phyloP scores from a whole-genome alignment of 495 filamentous ascomycete genomes.

The Aspergillus wentii region DNA sequence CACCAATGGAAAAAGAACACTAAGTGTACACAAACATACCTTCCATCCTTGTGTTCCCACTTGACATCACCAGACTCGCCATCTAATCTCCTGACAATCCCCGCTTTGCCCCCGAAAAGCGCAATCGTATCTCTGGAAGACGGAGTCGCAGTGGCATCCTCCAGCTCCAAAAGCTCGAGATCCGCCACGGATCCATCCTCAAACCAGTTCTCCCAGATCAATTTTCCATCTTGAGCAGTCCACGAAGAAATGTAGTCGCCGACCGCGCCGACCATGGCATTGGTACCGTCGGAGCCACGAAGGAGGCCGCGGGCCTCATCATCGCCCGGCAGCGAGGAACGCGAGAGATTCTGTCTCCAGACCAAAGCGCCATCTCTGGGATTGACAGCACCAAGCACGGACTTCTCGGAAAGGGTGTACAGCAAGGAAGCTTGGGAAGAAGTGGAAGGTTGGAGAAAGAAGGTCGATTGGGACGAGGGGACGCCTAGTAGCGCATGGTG shows the following conservation, averaged over 20 bases:
- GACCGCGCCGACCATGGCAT: slow-evolving; percentile 66
- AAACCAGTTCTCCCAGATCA: slow-evolving; percentile 66
- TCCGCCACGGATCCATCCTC: slow-evolving; percentile 58
- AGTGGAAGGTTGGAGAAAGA: slow-evolving; percentile 84
- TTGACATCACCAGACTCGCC: slow-evolving; percentile 66
- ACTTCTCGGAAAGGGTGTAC: slow-evolving; percentile 81
- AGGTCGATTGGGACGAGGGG: slow-evolving; percentile 76
- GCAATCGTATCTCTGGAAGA: slow-evolving; percentile 64
- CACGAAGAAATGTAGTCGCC: slow-evolving; percentile 69
- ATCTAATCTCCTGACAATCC: slow-evolving; percentile 64
- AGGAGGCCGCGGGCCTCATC: slow-evolving; percentile 46
- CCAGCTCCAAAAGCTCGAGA: slow-evolving; percentile 73
- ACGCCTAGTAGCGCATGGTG: slow-evolving; percentile 84
- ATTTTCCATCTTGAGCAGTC: slow-evolving; percentile 74
- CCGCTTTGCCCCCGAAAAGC: slow-evolving; percentile 52
- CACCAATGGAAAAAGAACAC: background rate
- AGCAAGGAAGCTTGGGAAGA: slow-evolving; percentile 82
- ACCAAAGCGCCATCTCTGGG: slow-evolving; percentile 77
- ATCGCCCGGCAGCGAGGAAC: slow-evolving; percentile 21
- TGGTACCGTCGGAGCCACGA: slow-evolving; percentile 66
- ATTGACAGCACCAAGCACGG: slow-evolving; percentile 81
- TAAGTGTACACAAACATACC: slow-evolving; percentile 23
- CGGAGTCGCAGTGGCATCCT: slow-evolving; percentile 43
- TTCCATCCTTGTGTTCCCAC: slow-evolving; percentile 71
- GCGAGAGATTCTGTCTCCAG: slow-evolving; percentile 75